Percentiles rank a stretch among this genome's conserved stretches.
phyloP scores from a whole-genome alignment of 106 monocot genomes.

The Platanthera guangdongensis region DNA sequence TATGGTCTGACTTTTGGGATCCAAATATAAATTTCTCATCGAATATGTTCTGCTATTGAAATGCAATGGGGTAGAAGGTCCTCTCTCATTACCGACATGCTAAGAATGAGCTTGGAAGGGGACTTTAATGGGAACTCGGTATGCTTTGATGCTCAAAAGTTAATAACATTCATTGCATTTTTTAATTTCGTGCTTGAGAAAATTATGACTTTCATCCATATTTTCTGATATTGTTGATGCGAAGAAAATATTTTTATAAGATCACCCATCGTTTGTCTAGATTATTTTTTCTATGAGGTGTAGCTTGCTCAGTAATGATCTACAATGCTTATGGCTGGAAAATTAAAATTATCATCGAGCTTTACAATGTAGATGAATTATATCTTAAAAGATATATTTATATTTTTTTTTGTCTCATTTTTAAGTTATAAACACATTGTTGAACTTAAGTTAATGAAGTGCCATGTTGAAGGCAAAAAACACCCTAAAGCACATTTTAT shows the following conservation, averaged over 20 bases:
- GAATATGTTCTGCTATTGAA: conserved; percentile 40
- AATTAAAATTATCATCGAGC: not conserved
- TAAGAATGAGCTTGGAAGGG: conserved; percentile 28
- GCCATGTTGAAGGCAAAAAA: not conserved
- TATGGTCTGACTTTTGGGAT: not conserved
- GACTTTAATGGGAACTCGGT: conserved; percentile 49
- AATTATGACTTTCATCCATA: not conserved
- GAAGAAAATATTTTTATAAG: not conserved
- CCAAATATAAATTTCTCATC: conserved; percentile 39
- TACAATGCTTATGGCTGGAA: not conserved
- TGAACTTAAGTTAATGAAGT: not conserved
- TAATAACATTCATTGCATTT: not conserved
- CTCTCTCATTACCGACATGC: conserved; percentile 32
- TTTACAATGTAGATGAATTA: not conserved
- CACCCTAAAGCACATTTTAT: not conserved
- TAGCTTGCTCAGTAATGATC: too few species aligned
- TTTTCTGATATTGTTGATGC: not conserved
- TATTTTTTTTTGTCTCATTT: not conserved
- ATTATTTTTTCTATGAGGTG: not conserved
- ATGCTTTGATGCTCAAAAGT: conserved; percentile 3
- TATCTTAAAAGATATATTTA: not conserved
- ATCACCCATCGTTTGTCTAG: not conserved
- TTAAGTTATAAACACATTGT: too few species aligned
- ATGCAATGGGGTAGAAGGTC: conserved; percentile 23
- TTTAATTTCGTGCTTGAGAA: not conserved